Conservation (phyloP, 2,329 filamentous ascomycete genomes). For the Aureobasidium subglaciale region DNA sequence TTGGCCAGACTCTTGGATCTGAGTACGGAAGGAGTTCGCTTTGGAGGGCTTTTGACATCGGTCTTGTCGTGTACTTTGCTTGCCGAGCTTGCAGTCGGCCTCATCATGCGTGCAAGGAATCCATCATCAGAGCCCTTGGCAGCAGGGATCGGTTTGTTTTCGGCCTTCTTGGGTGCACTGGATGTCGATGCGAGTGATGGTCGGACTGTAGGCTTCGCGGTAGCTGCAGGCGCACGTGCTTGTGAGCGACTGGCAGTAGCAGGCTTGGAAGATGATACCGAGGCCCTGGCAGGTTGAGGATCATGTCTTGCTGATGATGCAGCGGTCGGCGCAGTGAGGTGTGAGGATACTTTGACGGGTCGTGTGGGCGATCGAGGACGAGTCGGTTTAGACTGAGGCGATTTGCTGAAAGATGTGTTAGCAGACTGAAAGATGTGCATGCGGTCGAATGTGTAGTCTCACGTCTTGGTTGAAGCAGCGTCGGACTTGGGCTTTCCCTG, state of each 20-base stretch:
- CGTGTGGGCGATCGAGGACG: slow-evolving; percentile 63
- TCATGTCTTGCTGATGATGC: slow-evolving; percentile 59
- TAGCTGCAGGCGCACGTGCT: slow-evolving; percentile 19
- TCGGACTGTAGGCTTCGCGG: slow-evolving; percentile 28
- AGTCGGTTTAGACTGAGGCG: slow-evolving; percentile 22
- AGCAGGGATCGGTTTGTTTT: slow-evolving; percentile 40
- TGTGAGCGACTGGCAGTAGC: slow-evolving; percentile 19
- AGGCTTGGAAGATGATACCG: slow-evolving; percentile 14
- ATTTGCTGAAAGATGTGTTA: background rate
- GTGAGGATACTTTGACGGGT: slow-evolving; percentile 58
- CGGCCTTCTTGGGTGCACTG: slow-evolving; percentile 41
- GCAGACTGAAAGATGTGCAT: background rate
- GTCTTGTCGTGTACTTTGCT: slow-evolving; percentile 61
- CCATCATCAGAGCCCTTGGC: slow-evolving; percentile 57
- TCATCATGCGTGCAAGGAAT: slow-evolving; percentile 76
- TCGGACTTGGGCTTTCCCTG: slow-evolving; percentile 20
- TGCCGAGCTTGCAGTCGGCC: slow-evolving; percentile 63
- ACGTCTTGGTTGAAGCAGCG: slow-evolving; percentile 30
- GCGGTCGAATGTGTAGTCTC: background rate
- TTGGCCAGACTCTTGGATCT: background rate
- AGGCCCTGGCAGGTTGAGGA: slow-evolving; percentile 17
- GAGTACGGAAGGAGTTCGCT: slow-evolving; percentile 10
- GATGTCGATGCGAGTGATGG: slow-evolving; percentile 26
- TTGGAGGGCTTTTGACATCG: slow-evolving; percentile 25
- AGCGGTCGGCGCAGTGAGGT: slow-evolving; percentile 62